Evolutionary conservation across 768 basidiomycete genomes (phyloP), one percentile per base, ranked within the genome.

Genomic region (Suillus ampliporus): DNA sequence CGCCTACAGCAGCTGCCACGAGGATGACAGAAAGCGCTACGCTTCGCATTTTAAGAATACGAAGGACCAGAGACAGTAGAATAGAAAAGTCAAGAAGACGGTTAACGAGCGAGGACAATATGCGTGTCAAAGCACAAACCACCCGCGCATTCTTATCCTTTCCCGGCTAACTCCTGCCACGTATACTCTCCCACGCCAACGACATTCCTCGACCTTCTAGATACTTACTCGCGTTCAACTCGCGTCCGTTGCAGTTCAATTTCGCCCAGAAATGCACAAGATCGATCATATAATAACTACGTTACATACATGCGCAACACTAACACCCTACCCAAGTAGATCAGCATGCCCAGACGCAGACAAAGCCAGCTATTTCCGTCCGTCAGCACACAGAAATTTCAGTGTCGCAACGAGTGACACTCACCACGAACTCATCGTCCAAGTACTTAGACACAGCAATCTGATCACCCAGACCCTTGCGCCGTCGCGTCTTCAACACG

Each of bases 271-370:
- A 19, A 19, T 17, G 7, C 15, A 51, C 5, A 51, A 35, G n/a
- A 44, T 52, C 34, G 41, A 46, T 50, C 58, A 41, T 62, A 63
- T 50, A 34, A 28, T 53, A 66, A 23, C 47, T 69, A 68, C 67
- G 31, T 56, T 41, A 52, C 37, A 60, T 48, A 50, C 56, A 51
- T 59, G 17, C 54, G 60, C 53, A 52, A 15, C 23, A 57, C 60
- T 44, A 50, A 61, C 67, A 72, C 61, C 78, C 71, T 79, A 86
- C 56, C 94, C 92, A 59, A 97, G 82, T 66, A 97, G 77, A 77
- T 98, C 95, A 37, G 91, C 94, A 77, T 97, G 95, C n/a, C 95
- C 96, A 50, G 94, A 95, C 21, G 96, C 95, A 61, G 95, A 95
- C 65, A 98, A 80, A 10, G 95, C 96, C 54, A 97, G 86, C 93